Conservation (phyloP, 2,329 filamentous ascomycete species). For the Colletotrichum cuscutae region DNA sequence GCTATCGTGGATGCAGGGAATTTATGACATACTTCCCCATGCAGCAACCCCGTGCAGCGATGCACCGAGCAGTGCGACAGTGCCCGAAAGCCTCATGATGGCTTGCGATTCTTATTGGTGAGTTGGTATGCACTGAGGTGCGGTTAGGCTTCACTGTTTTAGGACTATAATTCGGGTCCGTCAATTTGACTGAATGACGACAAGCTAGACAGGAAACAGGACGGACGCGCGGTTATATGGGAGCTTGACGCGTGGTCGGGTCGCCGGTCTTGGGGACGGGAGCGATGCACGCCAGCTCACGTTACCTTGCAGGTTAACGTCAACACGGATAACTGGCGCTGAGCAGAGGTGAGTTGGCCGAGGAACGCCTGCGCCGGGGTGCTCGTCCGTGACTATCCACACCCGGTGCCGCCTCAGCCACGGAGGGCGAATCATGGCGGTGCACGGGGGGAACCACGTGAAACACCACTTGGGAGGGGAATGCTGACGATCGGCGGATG, state of each 20-base stretch:
- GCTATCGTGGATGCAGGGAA: not conserved
- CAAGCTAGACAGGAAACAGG: not conserved
- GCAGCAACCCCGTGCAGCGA: slow-evolving; percentile 47
- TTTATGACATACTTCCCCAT: slow-evolving; percentile 52
- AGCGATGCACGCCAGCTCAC: slow-evolving; percentile 4
- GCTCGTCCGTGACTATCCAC: not conserved
- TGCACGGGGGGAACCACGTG: slow-evolving; percentile 23
- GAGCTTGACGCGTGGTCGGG: slow-evolving; percentile 27
- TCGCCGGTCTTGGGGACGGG: slow-evolving; percentile 3
- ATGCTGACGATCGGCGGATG: not conserved
- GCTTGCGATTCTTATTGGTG: slow-evolving; percentile 1
- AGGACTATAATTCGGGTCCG: not conserved
- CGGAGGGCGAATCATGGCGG: slow-evolving; percentile 15
- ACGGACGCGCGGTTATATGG: slow-evolving; percentile 21
- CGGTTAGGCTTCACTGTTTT: not conserved
- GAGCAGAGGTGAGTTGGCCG: slow-evolving; percentile 23
- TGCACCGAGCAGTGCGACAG: slow-evolving; percentile 42
- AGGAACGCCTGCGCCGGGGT: slow-evolving; percentile 16
- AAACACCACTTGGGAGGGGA: slow-evolving; percentile 3
- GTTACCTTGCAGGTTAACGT: not conserved
- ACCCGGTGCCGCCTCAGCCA: slow-evolving; percentile 20
- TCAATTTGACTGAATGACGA: not conserved
- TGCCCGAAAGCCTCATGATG: slow-evolving; percentile 44
- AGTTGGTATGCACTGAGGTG: not conserved
- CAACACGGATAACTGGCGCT: not conserved